Conservation (phyloP, 164 flowering plant species). For the Piper betle region DNA sequence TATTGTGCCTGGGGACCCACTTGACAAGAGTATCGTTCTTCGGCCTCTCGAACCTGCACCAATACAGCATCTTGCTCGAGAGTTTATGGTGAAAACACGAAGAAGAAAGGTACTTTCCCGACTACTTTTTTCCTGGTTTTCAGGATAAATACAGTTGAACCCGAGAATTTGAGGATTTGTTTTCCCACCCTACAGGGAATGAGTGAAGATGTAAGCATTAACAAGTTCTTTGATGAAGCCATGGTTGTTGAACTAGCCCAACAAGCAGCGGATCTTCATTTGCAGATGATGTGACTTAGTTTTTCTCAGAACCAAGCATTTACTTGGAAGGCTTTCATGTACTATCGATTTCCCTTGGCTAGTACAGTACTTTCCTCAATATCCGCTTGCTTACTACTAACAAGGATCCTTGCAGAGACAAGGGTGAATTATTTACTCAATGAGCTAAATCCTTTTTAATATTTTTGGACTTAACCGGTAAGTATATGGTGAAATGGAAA, state of each 20-base stretch:
- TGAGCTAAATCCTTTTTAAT: no score
- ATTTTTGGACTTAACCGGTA: no score
- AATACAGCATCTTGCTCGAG: slow-evolving; percentile 95
- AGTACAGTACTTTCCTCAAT: no score
- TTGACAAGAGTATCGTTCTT: slow-evolving; percentile 82
- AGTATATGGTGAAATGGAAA: no score
- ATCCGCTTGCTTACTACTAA: not conserved
- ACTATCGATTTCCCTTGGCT: not conserved
- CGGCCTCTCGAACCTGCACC: slow-evolving; percentile 98
- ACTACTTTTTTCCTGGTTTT: not conserved
- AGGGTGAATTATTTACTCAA: no score
- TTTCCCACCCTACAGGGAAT: slow-evolving; percentile 54
- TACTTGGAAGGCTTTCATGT: not conserved
- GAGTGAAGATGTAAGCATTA: slow-evolving; percentile 97
- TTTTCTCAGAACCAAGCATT: not conserved
- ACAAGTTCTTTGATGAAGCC: slow-evolving; percentile 95
- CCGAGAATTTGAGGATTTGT: not conserved
- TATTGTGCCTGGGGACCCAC: slow-evolving; percentile 96
- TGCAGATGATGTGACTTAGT: slow-evolving; percentile 5
- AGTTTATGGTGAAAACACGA: slow-evolving; percentile 97
- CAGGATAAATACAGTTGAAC: no score
- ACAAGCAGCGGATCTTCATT: slow-evolving; percentile 72
- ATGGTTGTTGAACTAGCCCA: slow-evolving; percentile 91
- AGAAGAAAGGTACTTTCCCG: slow-evolving; percentile 68
- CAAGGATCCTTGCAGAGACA: not conserved